These are phyloP conservation scores for Microdochium nivale DNA, from an alignment of 2,329 filamentous ascomycete species.

Conservation along the genomic window DNA sequence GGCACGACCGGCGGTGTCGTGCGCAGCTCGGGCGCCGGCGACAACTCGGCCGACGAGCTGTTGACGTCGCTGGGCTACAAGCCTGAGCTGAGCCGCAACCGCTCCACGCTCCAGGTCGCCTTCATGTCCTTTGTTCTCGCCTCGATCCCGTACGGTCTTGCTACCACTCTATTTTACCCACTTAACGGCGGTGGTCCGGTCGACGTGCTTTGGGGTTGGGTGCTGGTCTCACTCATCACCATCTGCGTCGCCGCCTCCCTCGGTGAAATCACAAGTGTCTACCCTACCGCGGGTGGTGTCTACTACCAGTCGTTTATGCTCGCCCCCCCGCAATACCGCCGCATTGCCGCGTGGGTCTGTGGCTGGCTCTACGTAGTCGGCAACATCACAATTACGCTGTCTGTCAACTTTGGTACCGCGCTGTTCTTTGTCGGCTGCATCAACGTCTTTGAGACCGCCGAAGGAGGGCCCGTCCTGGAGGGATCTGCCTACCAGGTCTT, in stretches of 20 bases:
- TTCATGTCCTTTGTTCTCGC: conserved; percentile 73
- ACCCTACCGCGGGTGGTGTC: conserved; percentile 68
- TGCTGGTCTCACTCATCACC: conserved; percentile 60
- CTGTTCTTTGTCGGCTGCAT: conserved; percentile 50
- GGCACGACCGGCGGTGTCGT: not conserved
- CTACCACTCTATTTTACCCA: conserved; percentile 62
- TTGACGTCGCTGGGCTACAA: conserved; percentile 59
- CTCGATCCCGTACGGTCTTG: conserved; percentile 65
- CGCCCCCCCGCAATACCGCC: conserved; percentile 49
- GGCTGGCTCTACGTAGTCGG: conserved; percentile 72
- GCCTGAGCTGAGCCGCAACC: conserved; percentile 53
- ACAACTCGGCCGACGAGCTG: conserved; percentile 48
- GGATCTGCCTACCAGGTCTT: conserved; percentile 57
- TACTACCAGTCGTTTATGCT: conserved; percentile 78
- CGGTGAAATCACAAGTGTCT: conserved; percentile 67
- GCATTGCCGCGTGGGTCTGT: conserved; percentile 60
- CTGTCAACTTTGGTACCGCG: conserved; percentile 73
- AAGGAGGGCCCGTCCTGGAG: conserved; percentile 33
- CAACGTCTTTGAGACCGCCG: conserved; percentile 42
- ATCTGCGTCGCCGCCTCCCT: conserved; percentile 62
- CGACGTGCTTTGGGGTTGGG: conserved; percentile 67
- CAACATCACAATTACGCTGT: conserved; percentile 74
- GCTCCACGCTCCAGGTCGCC: conserved; percentile 60
- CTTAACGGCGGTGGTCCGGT: conserved; percentile 57
- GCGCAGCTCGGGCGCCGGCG: not conserved